phyloP scores from a whole-genome alignment of 345 rosid species.

The Salix udensis region DNA sequence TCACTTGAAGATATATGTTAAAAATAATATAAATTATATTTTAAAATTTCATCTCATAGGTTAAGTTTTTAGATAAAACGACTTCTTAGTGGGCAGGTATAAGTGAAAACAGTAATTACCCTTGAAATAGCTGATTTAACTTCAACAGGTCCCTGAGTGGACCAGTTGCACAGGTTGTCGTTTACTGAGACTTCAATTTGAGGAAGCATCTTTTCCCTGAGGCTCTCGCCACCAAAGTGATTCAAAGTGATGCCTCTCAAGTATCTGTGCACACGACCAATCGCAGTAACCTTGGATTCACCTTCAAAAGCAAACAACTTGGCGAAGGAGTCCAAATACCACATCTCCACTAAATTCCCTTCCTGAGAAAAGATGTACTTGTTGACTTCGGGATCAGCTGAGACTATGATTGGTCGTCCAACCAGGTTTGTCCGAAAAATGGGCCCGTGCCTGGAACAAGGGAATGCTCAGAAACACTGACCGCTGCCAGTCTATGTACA shows the following conservation, averaged over 20 bases:
- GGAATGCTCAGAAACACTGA: not conserved
- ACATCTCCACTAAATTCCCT: conserved; percentile 16
- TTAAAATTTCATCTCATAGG: rapidly evolving
- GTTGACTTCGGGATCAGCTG: conserved; percentile 25
- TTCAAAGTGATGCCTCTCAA: conserved; percentile 4
- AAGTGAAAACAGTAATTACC: not conserved
- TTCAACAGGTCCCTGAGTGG: not conserved
- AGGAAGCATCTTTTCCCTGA: conserved; percentile 18
- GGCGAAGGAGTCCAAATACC: conserved; percentile 5
- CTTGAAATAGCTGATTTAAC: not conserved
- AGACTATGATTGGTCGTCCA: conserved; percentile 14
- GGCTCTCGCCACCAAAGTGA: conserved; percentile 21
- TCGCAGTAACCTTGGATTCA: conserved; percentile 1
- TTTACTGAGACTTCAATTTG: conserved; percentile 10
- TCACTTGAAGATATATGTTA: too few species aligned
- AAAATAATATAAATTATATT: too few species aligned
- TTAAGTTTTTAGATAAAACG: too few species aligned
- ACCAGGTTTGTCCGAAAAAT: not conserved
- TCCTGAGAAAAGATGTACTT: conserved; percentile 19
- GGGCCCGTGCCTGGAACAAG: conserved; percentile 14
- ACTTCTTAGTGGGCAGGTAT: not conserved
- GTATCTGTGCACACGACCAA: conserved; percentile 13
- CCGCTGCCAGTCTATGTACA: too few species aligned
- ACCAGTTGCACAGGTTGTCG: conserved; percentile 2
- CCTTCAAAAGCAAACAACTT: conserved; percentile 18